phyloP scores from a whole-genome alignment of 1,284 basidiomycete genomes.

The Trametes sp. region DNA sequence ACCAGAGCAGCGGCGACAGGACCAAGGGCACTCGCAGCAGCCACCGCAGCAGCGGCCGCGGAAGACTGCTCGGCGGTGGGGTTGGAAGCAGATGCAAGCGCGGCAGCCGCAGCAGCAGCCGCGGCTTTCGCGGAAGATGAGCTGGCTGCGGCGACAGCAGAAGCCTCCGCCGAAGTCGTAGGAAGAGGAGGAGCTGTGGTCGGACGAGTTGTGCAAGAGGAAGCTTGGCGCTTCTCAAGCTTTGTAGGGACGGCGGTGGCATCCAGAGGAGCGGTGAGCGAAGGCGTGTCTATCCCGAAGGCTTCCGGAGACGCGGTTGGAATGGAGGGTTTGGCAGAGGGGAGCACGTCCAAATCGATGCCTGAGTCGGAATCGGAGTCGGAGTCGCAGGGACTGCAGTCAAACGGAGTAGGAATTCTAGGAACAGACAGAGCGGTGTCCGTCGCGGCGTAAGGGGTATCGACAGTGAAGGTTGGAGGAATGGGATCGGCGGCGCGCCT shows the following conservation, averaged over 20 bases:
- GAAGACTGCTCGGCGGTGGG: background rate
- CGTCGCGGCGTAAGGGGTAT: conserved; percentile 9
- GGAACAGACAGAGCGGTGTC: conserved; percentile 3
- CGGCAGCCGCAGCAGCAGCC: conserved; percentile 6
- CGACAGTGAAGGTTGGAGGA: background rate
- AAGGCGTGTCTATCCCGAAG: no score
- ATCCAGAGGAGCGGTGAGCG: background rate
- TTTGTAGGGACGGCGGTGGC: background rate
- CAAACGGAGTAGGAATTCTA: background rate
- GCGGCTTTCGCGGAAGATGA: background rate
- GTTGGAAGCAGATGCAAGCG: background rate
- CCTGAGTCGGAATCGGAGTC: background rate
- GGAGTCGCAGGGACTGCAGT: conserved; percentile 8
- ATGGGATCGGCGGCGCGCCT: background rate
- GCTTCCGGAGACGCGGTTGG: no score
- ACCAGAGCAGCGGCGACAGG: conserved; percentile 12
- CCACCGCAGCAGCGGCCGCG: conserved; percentile 2
- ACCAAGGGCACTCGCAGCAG: conserved; percentile 9
- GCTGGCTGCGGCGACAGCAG: background rate
- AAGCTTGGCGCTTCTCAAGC: conserved; percentile 1
- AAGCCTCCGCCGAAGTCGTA: conserved; percentile 3
- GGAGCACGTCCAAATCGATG: no score
- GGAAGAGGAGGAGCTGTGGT: background rate
- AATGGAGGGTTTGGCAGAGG: no score
- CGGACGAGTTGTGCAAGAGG: conserved; percentile 2